These are phyloP conservation scores for Meyerozyma elateridarum DNA, from an alignment of 1,139 yeast genomes.

Conservation along the genomic window DNA sequence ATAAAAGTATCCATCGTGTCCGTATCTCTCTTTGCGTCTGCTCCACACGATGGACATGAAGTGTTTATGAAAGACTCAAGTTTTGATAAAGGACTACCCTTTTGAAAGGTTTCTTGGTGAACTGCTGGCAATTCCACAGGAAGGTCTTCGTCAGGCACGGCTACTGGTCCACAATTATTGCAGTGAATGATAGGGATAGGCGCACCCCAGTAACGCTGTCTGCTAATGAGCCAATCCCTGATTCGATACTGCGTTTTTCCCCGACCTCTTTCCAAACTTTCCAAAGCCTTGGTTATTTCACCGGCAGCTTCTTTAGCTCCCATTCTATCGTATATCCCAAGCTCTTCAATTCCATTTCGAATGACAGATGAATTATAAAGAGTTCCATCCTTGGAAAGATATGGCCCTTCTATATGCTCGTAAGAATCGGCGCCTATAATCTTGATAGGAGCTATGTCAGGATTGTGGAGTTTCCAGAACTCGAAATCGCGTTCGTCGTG, in stretches of 20 bases:
- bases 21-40: slow-evolving; percentile 78
- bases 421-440: slow-evolving; percentile 38
- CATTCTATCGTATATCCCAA: slow-evolving; percentile 52
- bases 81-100: slow-evolving; percentile 69
- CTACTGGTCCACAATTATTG: slow-evolving; percentile 75
- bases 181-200: slow-evolving; percentile 95
- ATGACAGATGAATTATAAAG: slow-evolving; percentile 36
- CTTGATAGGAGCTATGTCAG: slow-evolving; percentile 34
- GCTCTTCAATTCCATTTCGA: slow-evolving; percentile 23
- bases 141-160: slow-evolving; percentile 80
- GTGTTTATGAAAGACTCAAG: slow-evolving; percentile 68
- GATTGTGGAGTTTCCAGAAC: slow-evolving; percentile 69
- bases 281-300: slow-evolving; percentile 41
- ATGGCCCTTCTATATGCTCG: slow-evolving; percentile 29
- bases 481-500: slow-evolving; percentile 81
- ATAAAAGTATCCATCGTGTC: slow-evolving; percentile 98
- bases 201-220: slow-evolving; percentile 98
- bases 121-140: slow-evolving; percentile 74
- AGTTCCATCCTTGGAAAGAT: slow-evolving; percentile 46
- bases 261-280: slow-evolving; percentile 36
- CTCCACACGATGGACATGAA: slow-evolving; percentile 77
- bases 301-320: slow-evolving; percentile 47
- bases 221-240: slow-evolving; percentile 89
- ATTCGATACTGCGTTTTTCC: slow-evolving; percentile 54
- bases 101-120: slow-evolving; percentile 34